Conservation (phyloP, 2,329 filamentous ascomycete species). For the Sporothrix variecibatus region DNA sequence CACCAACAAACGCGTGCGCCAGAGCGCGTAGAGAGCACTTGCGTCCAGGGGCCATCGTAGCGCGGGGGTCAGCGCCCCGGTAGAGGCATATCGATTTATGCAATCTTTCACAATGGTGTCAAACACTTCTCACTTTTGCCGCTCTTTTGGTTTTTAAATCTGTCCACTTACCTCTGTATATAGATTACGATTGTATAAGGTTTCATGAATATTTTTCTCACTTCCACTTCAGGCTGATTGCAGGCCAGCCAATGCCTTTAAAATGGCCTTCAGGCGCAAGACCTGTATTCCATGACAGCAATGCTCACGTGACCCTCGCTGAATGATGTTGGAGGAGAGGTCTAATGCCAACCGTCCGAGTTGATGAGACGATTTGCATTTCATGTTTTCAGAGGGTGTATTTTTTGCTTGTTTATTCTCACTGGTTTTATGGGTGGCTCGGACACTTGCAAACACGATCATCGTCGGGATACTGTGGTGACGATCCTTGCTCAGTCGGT, state of each 20-base stretch:
- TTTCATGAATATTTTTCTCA: background rate
- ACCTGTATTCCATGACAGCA: background rate
- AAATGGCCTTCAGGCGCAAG: background rate
- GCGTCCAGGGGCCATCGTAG: background rate
- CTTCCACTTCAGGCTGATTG: background rate
- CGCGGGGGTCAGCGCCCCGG: background rate
- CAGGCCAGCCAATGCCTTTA: background rate
- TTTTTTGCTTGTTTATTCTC: no score
- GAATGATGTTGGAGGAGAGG: background rate
- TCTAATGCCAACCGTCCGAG: no score
- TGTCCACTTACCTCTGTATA: background rate
- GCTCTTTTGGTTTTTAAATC: background rate
- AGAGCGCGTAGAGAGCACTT: background rate
- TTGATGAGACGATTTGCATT: background rate
- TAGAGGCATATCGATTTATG: background rate
- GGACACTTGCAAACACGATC: no score
- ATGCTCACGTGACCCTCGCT: background rate
- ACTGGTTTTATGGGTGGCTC: no score
- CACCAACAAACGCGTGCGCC: background rate
- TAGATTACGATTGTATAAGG: background rate
- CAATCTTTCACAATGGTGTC: background rate
- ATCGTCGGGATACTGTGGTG: background rate
- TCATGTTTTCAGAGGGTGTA: no score
- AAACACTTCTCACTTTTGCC: background rate
- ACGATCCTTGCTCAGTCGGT: background rate